These are phyloP conservation scores for Cutaneotrichosporon arboriforme DNA, from an alignment of 1,284 basidiomycete genomes.

Conservation along the genomic window DNA sequence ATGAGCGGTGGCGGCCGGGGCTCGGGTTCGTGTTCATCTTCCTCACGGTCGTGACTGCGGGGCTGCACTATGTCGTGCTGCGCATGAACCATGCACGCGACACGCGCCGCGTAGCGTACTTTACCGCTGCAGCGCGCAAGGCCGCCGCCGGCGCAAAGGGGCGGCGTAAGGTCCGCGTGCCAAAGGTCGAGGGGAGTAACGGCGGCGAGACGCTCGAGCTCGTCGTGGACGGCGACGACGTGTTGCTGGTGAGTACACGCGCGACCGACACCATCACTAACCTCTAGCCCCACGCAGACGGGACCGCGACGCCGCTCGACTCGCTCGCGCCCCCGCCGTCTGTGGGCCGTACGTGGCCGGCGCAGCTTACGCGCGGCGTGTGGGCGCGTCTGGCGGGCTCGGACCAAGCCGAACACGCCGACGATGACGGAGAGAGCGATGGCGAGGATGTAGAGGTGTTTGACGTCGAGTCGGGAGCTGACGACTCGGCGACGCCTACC, in stretches of 20 bases:
- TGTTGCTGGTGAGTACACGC: constrained; percentile 39
- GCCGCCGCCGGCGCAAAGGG: constrained; percentile 59
- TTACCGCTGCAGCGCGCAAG: constrained; percentile 59
- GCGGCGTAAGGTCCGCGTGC: constrained; percentile 44
- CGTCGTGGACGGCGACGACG: constrained; percentile 41
- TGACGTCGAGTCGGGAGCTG: constrained; percentile 4
- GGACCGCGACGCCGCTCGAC: constrained; percentile 33
- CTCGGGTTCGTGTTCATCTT: constrained; percentile 71
- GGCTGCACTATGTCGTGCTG: constrained; percentile 72
- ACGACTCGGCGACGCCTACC: constrained; percentile 1
- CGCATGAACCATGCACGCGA: constrained; percentile 70
- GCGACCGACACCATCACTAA: constrained; percentile 4
- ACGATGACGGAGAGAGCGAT: constrained; percentile 8
- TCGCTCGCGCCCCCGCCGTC: constrained; percentile 35
- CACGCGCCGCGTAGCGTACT: constrained; percentile 61
- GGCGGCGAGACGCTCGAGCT: constrained; percentile 38
- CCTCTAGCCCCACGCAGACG: constrained; percentile 41
- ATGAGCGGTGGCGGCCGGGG: constrained; percentile 84
- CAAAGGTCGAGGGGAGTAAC: constrained; percentile 40
- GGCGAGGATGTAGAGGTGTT: constrained; percentile 14
- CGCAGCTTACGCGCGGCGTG: background rate
- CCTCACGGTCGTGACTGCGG: constrained; percentile 65
- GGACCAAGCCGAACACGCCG: constrained; percentile 12
- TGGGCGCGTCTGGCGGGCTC: background rate
- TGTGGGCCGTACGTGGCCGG: constrained; percentile 40